Percentiles rank a stretch among this genome's conserved stretches.
phyloP scores from a whole-genome alignment of 2,329 filamentous ascomycete genomes.

The Alternaria metachromatica region DNA sequence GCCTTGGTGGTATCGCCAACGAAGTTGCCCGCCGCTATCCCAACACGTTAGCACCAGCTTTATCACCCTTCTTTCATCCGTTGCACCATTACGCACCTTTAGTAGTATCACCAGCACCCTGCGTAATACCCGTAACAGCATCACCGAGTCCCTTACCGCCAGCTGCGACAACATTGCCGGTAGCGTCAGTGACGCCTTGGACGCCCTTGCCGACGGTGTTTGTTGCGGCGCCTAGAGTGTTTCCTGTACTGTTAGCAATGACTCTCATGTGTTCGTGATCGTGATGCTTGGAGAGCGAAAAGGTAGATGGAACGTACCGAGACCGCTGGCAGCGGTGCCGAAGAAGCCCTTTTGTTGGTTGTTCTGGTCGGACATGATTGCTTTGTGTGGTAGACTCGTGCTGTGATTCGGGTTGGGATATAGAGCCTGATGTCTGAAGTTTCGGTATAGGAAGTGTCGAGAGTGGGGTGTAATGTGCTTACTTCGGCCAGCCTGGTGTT shows the following conservation, averaged over 20 bases:
- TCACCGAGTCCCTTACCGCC: constrained; percentile 47
- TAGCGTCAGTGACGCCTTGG: constrained; percentile 34
- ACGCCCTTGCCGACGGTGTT: constrained; percentile 46
- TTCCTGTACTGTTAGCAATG: constrained; percentile 25
- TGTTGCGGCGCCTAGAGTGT: constrained; percentile 43
- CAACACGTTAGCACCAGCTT: constrained; percentile 4
- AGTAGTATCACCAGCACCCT: constrained; percentile 44
- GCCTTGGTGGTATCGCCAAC: constrained; percentile 39
- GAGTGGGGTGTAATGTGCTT: background rate
- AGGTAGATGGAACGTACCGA: constrained; percentile 26
- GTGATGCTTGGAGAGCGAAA: background rate
- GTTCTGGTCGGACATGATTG: constrained; percentile 34
- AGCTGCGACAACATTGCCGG: constrained; percentile 40
- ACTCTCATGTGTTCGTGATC: too few species aligned
- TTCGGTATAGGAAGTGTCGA: background rate
- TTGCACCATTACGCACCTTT: constrained; percentile 30
- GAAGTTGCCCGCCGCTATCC: constrained; percentile 37
- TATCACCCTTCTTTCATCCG: too few species aligned
- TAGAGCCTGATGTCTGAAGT: background rate
- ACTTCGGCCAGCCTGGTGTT: background rate
- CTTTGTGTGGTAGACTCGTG: background rate
- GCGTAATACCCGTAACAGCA: constrained; percentile 42
- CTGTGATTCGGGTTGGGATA: background rate
- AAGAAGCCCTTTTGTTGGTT: constrained; percentile 41
- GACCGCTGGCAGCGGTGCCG: constrained; percentile 40